Evolutionary conservation across 2,329 filamentous ascomycete species (phyloP), one percentile per base, ranked within the genome.

Genomic region (Pyrenophora tritici-repentis): DNA sequence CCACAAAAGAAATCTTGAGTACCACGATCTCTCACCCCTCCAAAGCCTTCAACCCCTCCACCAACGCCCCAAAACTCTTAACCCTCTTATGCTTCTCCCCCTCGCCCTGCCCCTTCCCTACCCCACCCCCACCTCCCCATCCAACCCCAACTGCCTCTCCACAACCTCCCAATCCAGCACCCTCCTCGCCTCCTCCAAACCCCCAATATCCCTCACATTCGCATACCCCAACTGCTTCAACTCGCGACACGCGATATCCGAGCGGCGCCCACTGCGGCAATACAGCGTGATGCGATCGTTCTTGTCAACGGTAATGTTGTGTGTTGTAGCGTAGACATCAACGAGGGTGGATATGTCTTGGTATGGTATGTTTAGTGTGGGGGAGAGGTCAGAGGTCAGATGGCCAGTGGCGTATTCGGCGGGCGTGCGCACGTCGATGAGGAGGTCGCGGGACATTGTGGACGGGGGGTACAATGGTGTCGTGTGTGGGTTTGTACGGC

Each of bases 281-380:
- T 75, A 75, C 29, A 75, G 55, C 9, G 70, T 72, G 16, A 75
- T 72, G n/a, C 58, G 38, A 26, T 70, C 68, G 7, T 56, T 42
- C 31, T 71, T 71, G 5, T 16, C 7, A 0, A 70, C 56, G 1
- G 47, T 38, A 32, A 66, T 53, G 26, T 61, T 57, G 17, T 42
- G 57, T 32, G 48, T 39, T 1, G 59, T 41, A 1, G 59, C 50
- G 41, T 67, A 61, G 17, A 70, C 52, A 4, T 49, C 16, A 5
- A 65, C 47, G 1, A 74, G 60, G n/a, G 61, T 55, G 31, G 57
- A 57, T 44, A 75, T 73, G 34, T 45, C n/a, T 35, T 68, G 64
- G 64, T 72, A 73, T 41, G 73, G 70, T 45, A 75, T 72, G 58
- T 75, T 75, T 32, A 73, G 47, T 6, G 72, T 72, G 2, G 55